Evolutionary conservation across 148 eudicot species (phyloP).

Genomic region (Vaccinium myrtillus): DNA sequence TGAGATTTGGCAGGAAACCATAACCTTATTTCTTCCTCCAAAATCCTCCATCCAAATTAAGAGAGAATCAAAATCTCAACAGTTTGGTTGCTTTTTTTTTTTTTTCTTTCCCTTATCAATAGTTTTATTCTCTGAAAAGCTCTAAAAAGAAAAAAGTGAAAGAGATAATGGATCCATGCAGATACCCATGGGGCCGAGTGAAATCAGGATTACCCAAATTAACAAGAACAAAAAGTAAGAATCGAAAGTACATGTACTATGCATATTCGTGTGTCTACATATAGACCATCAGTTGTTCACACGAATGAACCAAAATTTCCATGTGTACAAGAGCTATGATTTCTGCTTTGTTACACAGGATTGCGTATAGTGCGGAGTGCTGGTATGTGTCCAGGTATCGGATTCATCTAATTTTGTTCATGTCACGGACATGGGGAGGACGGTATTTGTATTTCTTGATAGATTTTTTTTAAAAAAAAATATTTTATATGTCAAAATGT

Average conservation of each 20-base stretch:
- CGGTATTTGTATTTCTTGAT: too few species aligned
- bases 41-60: neutral
- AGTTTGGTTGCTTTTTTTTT: neutral
- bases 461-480: too few species aligned
- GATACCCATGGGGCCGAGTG: slow-evolving; percentile 12
- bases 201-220: neutral
- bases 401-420: too few species aligned
- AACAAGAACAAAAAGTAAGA: neutral
- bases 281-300: neutral
- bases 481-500: too few species aligned
- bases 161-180: slow-evolving; percentile 27
- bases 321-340: too few species aligned
- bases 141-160: slow-evolving; percentile 28
- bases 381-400: too few species aligned
- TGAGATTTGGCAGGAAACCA: neutral
- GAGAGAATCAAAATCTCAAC: slow-evolving; percentile 26
- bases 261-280: neutral
- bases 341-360: too few species aligned
- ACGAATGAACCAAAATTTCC: too few species aligned
- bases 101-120: slow-evolving; percentile 2
- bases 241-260: neutral
- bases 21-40: neutral
- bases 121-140: slow-evolving; percentile 17
- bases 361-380: too few species aligned
- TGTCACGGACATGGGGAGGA: too few species aligned